These are phyloP conservation scores for Alternaria gaisen DNA, from an alignment of 2,329 filamentous ascomycete genomes.

Conservation along the genomic window DNA sequence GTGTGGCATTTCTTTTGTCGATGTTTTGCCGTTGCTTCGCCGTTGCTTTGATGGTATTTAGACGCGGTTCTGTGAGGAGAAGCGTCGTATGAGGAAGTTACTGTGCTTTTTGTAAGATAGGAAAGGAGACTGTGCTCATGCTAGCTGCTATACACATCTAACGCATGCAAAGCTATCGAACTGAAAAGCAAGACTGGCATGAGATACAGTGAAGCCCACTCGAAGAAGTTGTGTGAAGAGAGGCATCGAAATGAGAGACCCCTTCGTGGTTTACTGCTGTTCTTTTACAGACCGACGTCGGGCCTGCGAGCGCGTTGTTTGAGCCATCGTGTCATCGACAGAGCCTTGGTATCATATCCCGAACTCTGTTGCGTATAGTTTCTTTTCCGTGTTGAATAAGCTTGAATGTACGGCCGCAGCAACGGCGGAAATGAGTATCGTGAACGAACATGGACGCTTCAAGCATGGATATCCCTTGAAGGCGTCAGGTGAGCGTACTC, in stretches of 20 bases:
- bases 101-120: conserved; percentile 1
- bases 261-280: neutral
- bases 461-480: neutral
- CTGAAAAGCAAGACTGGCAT: conserved; percentile 1
- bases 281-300: neutral
- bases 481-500: conserved; percentile 1
- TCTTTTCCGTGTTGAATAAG: neutral
- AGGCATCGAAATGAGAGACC: neutral
- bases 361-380: neutral
- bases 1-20: neutral
- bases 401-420: neutral
- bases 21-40: conserved; percentile 3
- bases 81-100: neutral
- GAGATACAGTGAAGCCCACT: neutral
- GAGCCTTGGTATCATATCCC: neutral
- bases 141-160: neutral
- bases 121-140: neutral
- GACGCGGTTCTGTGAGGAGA: neutral
- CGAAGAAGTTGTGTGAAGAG: neutral
- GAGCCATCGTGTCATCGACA: neutral
- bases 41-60: neutral
- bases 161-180: conserved; percentile 1
- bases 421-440: conserved; percentile 2
- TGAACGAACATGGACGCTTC: neutral
- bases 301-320: neutral